Evolutionary conservation across 352 stramenopile genomes (phyloP).

Genomic region (Phytophthora quininea): DNA sequence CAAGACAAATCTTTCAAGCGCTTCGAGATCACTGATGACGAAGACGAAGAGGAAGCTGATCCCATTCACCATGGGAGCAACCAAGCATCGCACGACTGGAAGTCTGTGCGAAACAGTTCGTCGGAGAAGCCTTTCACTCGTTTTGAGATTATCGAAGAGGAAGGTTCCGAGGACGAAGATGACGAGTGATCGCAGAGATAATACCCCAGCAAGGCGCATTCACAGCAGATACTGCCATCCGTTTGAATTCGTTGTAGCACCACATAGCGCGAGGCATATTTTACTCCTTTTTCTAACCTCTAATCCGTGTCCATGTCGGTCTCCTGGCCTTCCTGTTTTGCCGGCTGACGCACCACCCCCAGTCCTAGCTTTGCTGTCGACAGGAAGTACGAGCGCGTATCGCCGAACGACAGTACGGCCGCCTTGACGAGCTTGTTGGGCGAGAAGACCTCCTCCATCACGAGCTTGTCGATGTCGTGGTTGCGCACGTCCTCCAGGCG

Average conservation of each 20-base stretch:
- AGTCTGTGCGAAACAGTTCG: constrained; percentile 1
- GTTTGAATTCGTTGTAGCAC: neutral
- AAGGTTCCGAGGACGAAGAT: constrained; percentile 39
- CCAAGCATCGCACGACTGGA: constrained; percentile 13
- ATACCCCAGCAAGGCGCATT: too few relatives aligned
- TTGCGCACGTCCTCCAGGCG: constrained; percentile 81
- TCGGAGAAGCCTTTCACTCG: constrained; percentile 51
- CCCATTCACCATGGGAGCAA: constrained; percentile 14
- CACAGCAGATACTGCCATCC: neutral
- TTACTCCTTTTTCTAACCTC: constrained; percentile 21
- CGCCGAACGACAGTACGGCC: constrained; percentile 82
- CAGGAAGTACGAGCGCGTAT: constrained; percentile 87
- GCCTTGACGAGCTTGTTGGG: constrained; percentile 78
- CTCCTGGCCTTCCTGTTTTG: constrained; percentile 38
- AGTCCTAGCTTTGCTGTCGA: constrained; percentile 77
- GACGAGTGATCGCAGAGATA: constrained; percentile 30
- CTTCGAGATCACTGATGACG: constrained; percentile 75
- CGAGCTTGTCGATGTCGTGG: constrained; percentile 82
- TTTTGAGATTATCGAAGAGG: constrained; percentile 72
- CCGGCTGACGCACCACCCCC: constrained; percentile 56
- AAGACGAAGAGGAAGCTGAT: constrained; percentile 23
- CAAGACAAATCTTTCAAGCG: constrained; percentile 51
- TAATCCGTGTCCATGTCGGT: constrained; percentile 60
- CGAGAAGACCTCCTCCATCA: constrained; percentile 79
- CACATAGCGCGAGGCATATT: neutral